Evolutionary conservation across 1,284 basidiomycete genomes (phyloP).

Genomic region (Retiboletus fuscus): DNA sequence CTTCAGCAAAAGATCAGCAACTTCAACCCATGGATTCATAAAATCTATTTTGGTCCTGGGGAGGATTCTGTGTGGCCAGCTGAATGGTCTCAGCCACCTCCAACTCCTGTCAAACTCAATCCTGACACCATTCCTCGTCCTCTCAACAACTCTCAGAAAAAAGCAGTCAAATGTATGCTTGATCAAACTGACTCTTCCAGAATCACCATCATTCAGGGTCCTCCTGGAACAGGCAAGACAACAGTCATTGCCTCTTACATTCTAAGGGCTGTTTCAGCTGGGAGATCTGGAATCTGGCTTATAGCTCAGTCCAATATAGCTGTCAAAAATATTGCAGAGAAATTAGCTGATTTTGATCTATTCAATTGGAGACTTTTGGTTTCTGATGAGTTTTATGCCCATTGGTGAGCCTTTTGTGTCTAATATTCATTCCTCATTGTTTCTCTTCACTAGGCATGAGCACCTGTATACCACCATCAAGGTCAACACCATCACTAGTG

Average conservation of each 20-base stretch:
- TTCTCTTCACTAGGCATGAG: conserved; percentile 59
- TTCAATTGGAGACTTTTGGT: conserved; percentile 59
- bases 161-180: conserved; percentile 46
- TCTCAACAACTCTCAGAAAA: conserved; percentile 44
- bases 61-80: conserved; percentile 59
- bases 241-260: conserved; percentile 64
- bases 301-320: conserved; percentile 65
- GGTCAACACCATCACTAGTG: conserved; percentile 52
- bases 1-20: conserved; percentile 60
- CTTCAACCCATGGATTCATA: conserved; percentile 67
- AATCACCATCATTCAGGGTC: conserved; percentile 57
- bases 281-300: conserved; percentile 58
- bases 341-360: conserved; percentile 54
- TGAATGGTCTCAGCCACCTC: conserved; percentile 45
- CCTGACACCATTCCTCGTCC: conserved; percentile 37
- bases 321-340: conserved; percentile 70
- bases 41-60: conserved; percentile 60
- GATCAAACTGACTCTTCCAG: conserved; percentile 39
- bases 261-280: conserved; percentile 44
- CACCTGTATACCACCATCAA: conserved; percentile 57
- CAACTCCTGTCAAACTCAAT: conserved; percentile 33
- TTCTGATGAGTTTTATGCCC: conserved; percentile 57
- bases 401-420: conserved; percentile 55
- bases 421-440: conserved; percentile 9
- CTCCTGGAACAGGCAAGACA: conserved; percentile 62